Evolutionary conservation across 1,284 basidiomycete species (phyloP), one percentile per base, ranked within the genome.

Genomic region (Papiliotrema laurentii): DNA sequence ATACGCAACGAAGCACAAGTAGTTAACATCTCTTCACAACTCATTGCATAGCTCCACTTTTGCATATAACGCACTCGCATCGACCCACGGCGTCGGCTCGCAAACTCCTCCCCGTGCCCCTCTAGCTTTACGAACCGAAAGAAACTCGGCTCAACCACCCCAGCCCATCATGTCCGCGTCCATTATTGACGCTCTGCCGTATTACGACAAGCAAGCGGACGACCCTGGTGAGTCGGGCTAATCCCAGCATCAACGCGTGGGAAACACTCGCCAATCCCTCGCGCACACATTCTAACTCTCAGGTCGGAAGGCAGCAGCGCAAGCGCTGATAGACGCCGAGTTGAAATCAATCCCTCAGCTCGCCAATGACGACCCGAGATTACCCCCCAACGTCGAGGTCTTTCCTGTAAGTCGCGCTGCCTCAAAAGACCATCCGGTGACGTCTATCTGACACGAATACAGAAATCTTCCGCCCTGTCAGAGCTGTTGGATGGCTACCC

Each of bases 151-250:
- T 9, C n/a, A 33, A 33, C 6, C 14, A 27, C 22, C 7, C 24
- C 39, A 47, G 38, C 43, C n/a, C 50, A 55, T 14, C 49, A 67
- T 64, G 64, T 54, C 60, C 7, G 63, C 65, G 19, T 56, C 61
- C 19, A 61, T 58, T 38, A 63, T 90, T 59, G 92, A 96, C 73
- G 88, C 90, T 21, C 79, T 96, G 50, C 90, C 93, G 13, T 97
- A 97, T 75, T 92, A 89, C 65, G 93, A 97, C 76, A 86, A 89
- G 67, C 91, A 97, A 64, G 78, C 93, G 40, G 88, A 93, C 54
- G 80, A 83, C 53, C 85, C 88, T 3, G 73, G 81, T 50, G 75
- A 87, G 52, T 83, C 86, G n/a, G n/a, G n/a, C n/a, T n/a, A n/a
- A n/a, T n/a, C n/a, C n/a, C n/a, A n/a, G n/a, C n/a, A n/a, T n/a